Evolutionary conservation across 192 early-diverging fungal species (phyloP).

Genomic region (Coemansia sp.): DNA sequence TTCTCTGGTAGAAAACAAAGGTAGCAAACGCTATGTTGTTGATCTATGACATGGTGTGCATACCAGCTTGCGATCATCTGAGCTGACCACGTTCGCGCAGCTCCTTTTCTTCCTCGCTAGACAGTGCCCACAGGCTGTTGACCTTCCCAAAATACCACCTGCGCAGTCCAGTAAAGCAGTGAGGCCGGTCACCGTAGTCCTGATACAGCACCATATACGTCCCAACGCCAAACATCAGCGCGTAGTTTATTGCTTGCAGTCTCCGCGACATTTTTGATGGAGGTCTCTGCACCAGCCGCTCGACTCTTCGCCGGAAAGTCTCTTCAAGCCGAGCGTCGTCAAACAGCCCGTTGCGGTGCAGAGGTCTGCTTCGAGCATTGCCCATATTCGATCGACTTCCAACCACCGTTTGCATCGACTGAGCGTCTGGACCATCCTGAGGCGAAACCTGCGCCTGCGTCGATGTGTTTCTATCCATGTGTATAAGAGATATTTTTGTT

Average conservation of each 20-base stretch:
- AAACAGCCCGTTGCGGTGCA: conserved; percentile 42
- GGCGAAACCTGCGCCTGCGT: background rate
- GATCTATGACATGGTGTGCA: background rate
- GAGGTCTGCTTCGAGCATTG: conserved; percentile 22
- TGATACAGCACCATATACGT: conserved; percentile 45
- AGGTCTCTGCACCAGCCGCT: conserved; percentile 32
- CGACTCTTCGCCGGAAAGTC: conserved; percentile 44
- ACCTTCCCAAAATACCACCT: conserved; percentile 49
- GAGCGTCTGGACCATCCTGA: too few relatives aligned
- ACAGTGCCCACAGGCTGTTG: conserved; percentile 42
- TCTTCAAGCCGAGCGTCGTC: conserved; percentile 41
- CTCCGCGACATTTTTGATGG: conserved; percentile 42
- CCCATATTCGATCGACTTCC: background rate
- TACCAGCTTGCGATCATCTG: background rate
- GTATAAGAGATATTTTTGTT: background rate
- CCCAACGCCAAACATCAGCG: conserved; percentile 48
- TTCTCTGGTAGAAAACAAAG: background rate
- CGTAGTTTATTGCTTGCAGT: conserved; percentile 43
- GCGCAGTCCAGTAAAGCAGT: conserved; percentile 49
- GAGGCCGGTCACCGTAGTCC: conserved; percentile 40
- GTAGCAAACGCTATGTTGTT: background rate
- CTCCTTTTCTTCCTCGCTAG: conserved; percentile 48
- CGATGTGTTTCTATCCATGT: background rate
- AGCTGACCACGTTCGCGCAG: conserved; percentile 47
- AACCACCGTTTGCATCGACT: background rate